A percentile compares a stretch with the other conserved stretches of the same genome.
These are phyloP conservation scores for Entomortierella lignicola DNA, from an alignment of 192 early-diverging fungal species.

Conservation along the genomic window DNA sequence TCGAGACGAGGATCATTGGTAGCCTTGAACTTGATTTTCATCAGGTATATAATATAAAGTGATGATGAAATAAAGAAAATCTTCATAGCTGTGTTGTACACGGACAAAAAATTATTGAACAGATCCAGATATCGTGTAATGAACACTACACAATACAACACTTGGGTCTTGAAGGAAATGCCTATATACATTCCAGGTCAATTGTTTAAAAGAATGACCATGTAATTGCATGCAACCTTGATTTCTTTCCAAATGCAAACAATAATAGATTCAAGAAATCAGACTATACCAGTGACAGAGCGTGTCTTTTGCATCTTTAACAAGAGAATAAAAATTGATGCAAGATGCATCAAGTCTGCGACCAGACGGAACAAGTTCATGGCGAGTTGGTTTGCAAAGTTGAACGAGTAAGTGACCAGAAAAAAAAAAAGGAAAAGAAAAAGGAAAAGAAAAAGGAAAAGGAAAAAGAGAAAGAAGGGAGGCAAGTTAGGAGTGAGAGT, in stretches of 20 bases:
- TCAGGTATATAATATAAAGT: constrained; percentile 90
- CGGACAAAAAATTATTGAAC: constrained; percentile 73
- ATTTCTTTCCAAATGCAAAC: too few relatives aligned
- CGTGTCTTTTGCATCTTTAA: constrained; percentile 91
- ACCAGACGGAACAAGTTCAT: constrained; percentile 96
- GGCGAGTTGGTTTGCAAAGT: too few relatives aligned
- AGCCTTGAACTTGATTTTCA: constrained; percentile 85
- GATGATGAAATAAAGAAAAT: constrained; percentile 91
- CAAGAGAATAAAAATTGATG: constrained; percentile 93
- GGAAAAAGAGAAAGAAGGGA: not conserved
- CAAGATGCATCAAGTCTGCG: constrained; percentile 94
- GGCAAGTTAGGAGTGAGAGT: not conserved
- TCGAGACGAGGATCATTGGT: constrained; percentile 96
- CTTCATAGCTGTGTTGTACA: constrained; percentile 98
- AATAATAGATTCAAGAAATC: too few relatives aligned
- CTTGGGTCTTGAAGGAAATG: constrained; percentile 98
- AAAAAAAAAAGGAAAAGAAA: not conserved
- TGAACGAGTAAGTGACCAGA: too few relatives aligned
- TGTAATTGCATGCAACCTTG: too few relatives aligned
- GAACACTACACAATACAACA: constrained; percentile 91
- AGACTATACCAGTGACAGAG: constrained; percentile 80
- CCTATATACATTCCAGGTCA: too few relatives aligned
- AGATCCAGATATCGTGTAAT: constrained; percentile 95
- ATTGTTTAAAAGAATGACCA: not conserved
- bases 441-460: not conserved